phyloP scores from a whole-genome alignment of 1,284 basidiomycete species.

The Moniliella sp. region DNA sequence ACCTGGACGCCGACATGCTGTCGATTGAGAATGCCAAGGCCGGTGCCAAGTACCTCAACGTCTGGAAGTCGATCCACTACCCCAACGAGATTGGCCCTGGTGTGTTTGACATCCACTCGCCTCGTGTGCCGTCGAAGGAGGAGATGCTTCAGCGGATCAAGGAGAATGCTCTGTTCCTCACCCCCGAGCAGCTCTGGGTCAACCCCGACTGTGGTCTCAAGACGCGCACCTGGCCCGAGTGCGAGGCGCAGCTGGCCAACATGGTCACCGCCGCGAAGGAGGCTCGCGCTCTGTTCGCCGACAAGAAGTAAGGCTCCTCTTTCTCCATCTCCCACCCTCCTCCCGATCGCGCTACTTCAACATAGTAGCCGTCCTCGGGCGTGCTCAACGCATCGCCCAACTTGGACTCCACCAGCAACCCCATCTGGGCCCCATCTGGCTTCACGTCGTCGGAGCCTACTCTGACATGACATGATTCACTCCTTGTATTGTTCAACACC shows the following conservation, averaged over 20 bases:
- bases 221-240: slow-evolving; percentile 37
- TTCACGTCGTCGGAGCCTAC: too few species aligned
- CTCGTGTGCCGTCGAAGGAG: slow-evolving; percentile 64
- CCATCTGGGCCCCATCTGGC: too few species aligned
- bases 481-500: too few species aligned
- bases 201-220: slow-evolving; percentile 59
- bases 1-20: slow-evolving; percentile 95
- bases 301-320: too few species aligned
- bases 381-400: too few species aligned
- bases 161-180: slow-evolving; percentile 42
- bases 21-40: slow-evolving; percentile 63
- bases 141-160: slow-evolving; percentile 86
- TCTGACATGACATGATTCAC: too few species aligned
- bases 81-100: slow-evolving; percentile 97
- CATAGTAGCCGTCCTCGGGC: too few species aligned
- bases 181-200: slow-evolving; percentile 44
- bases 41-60: slow-evolving; percentile 60
- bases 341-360: too few species aligned
- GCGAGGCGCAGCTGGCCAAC: slow-evolving; percentile 46
- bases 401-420: too few species aligned
- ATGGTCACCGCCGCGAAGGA: too few species aligned
- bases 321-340: too few species aligned
- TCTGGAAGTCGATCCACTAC: slow-evolving; percentile 87
- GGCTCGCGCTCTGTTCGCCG: too few species aligned
- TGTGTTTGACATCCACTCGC: slow-evolving; percentile 87